Conservation (phyloP, 352 stramenopile species). For the Peronosclerospora sorghi region DNA sequence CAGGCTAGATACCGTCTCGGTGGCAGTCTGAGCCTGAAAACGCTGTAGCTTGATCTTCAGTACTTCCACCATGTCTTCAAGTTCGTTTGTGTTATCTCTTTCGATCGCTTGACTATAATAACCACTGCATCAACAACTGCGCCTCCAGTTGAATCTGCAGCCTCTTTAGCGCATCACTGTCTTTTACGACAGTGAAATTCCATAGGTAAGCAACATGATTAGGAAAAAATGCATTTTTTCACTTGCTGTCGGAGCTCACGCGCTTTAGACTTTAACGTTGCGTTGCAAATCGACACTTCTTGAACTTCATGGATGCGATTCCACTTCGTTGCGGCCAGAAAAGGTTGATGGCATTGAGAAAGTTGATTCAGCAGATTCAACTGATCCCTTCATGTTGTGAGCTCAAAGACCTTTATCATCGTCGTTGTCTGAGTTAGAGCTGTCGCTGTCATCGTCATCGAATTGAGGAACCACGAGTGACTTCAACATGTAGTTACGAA, state of each 20-base stretch:
- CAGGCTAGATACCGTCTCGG: conserved; percentile 5
- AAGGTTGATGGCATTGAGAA: too few species aligned
- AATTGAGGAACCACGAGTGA: conserved; percentile 36
- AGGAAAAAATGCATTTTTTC: conserved; percentile 25
- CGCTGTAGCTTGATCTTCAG: conserved; percentile 47
- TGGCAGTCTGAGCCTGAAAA: conserved; percentile 31
- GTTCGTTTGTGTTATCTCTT: conserved; percentile 22
- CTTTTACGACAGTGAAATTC: too few species aligned
- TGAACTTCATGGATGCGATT: conserved; percentile 42
- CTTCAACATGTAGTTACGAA: too few species aligned
- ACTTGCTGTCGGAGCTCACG: conserved; percentile 48
- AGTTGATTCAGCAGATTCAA: too few species aligned
- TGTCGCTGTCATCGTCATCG: conserved; percentile 45
- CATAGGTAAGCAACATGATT: background rate
- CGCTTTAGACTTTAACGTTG: conserved; percentile 27
- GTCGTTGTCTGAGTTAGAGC: conserved; percentile 33
- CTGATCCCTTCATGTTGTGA: too few species aligned
- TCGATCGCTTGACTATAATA: conserved; percentile 27
- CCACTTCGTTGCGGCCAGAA: conserved; percentile 51
- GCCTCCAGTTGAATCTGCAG: conserved; percentile 63
- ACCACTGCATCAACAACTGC: too few species aligned
- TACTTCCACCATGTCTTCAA: conserved; percentile 51
- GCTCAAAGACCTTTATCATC: conserved; percentile 7
- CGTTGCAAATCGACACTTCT: conserved; percentile 50
- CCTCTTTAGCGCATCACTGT: too few species aligned